Conservation (phyloP, 768 basidiomycete species). For the Mrakia hoshinonis region DNA sequence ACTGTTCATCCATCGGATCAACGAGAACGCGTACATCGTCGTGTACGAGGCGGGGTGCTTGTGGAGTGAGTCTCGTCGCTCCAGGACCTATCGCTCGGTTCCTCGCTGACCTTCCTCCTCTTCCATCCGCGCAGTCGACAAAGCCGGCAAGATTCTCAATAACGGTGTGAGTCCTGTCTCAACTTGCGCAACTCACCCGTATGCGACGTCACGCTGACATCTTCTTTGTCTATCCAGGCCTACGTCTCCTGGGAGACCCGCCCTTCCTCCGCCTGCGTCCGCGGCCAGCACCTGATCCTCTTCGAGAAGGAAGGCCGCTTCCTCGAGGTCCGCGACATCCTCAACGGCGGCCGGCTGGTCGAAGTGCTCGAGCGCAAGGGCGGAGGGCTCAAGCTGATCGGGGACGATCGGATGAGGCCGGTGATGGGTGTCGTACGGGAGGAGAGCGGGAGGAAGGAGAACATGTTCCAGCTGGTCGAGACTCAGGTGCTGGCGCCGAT, state of each 20-base stretch:
- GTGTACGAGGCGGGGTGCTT: conserved; percentile 22
- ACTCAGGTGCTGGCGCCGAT: background rate
- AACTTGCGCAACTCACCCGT: background rate
- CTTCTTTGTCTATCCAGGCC: no score
- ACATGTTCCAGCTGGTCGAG: conserved; percentile 4
- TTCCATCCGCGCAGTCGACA: background rate
- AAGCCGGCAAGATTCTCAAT: conserved; percentile 5
- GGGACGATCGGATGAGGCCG: conserved; percentile 8
- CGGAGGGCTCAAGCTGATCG: background rate
- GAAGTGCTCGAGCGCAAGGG: conserved; percentile 1
- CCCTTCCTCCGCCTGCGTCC: conserved; percentile 13
- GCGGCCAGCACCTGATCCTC: conserved; percentile 14
- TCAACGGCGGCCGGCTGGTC: conserved; percentile 9
- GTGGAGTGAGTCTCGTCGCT: conserved; percentile 7
- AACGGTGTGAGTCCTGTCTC: conserved; percentile 10
- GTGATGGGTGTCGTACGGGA: background rate
- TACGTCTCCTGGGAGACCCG: conserved; percentile 24
- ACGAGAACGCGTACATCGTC: conserved; percentile 9
- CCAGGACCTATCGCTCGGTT: background rate
- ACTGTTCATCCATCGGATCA: conserved; percentile 8
- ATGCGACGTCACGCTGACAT: no score
- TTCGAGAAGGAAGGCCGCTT: conserved; percentile 21
- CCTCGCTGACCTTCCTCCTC: background rate
- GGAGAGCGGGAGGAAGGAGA: background rate
- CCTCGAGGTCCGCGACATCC: conserved; percentile 7